Evolutionary conservation across 2,329 filamentous ascomycete species (phyloP), one percentile per base, ranked within the genome.

Genomic region (Claviceps citrina): DNA sequence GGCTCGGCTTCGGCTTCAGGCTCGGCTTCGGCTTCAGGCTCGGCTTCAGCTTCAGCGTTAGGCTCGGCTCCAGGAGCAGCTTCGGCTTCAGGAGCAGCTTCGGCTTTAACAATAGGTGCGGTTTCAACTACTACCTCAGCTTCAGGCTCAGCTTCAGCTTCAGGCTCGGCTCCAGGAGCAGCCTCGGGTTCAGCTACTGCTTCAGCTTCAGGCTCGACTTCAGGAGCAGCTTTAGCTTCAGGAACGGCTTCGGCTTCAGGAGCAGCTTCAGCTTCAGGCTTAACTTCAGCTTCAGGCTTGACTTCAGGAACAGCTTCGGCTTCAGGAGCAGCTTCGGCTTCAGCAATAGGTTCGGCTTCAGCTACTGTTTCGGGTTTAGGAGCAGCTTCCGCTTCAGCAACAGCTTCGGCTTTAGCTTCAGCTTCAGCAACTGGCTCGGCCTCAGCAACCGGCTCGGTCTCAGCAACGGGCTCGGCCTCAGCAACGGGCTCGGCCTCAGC

Each of bases 311-410:
- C 33, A 4, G 24, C 15, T 7, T 37, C 35, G 18, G 18, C 15
- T 8, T 25, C 36, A 24, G 15, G 19, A n/a, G 8, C 22, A 7
- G 33, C 13, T 10, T 37, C 22, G 5, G 31, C 7, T 4, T 33
- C 37, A 26, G 35, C 39, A 7, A 38, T 36, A 16, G 30, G 24
- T 9, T 22, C 27, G 22, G 30, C n/a, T 16, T 45, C 30, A 33
- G 38, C 41, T 15, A 19, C 34, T 4, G 41, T 35, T 10, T 25
- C 40, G 12, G 32, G 31, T 18, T 31, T 19, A 25, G 18, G n/a
- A n/a, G n/a, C n/a, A n/a, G n/a, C n/a, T n/a, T n/a, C n/a, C n/a
- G n/a, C n/a, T n/a, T n/a, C 28, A 13, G n/a, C 36, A 8, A 19
- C 18, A 6, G 28, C 15, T 10, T 15, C 43, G 28, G 27, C 31